Percentiles rank a stretch among this genome's conserved stretches.
Conservation (phyloP, 768 basidiomycete genomes). For the Myochromella boudieri region DNA sequence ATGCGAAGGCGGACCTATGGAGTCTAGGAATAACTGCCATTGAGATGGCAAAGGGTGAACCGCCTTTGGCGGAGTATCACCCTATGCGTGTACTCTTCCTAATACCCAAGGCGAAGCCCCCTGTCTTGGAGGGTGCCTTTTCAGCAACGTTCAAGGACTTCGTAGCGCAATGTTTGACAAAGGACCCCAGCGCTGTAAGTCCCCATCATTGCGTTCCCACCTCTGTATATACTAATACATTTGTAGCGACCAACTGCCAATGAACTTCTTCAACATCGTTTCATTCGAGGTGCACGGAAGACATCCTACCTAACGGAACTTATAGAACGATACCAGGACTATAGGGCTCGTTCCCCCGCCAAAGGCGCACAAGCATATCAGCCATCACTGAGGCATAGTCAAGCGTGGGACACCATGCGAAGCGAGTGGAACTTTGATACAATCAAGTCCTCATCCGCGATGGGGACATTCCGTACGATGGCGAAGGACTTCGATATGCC, state of each 20-base stretch:
- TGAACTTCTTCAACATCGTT: constrained; percentile 91
- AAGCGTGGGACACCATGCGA: constrained; percentile 79
- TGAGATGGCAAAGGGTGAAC: constrained; percentile 97
- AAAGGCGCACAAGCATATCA: constrained; percentile 56
- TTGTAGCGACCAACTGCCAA: constrained; percentile 83
- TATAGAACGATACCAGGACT: constrained; percentile 85
- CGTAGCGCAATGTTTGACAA: constrained; percentile 85
- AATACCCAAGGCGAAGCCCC: constrained; percentile 95
- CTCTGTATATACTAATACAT: constrained; percentile 17
- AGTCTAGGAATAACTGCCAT: constrained; percentile 97
- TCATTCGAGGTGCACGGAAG: constrained; percentile 82
- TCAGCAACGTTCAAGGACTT: constrained; percentile 91
- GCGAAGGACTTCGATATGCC: constrained; percentile 62
- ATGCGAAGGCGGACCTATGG: constrained; percentile 97
- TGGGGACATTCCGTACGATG: constrained; percentile 78
- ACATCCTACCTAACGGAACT: constrained; percentile 85
- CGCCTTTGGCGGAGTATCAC: constrained; percentile 94
- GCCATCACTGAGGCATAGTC: constrained; percentile 55
- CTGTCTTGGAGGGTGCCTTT: constrained; percentile 84
- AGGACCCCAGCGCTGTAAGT: constrained; percentile 79
- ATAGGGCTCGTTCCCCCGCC: constrained; percentile 58
- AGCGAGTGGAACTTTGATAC: constrained; percentile 98
- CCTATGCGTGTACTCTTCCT: constrained; percentile 98
- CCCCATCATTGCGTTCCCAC: neutral
- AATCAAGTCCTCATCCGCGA: constrained; percentile 64